Conservation (phyloP, 179 eudicot species). For the Camellia oleifera region DNA sequence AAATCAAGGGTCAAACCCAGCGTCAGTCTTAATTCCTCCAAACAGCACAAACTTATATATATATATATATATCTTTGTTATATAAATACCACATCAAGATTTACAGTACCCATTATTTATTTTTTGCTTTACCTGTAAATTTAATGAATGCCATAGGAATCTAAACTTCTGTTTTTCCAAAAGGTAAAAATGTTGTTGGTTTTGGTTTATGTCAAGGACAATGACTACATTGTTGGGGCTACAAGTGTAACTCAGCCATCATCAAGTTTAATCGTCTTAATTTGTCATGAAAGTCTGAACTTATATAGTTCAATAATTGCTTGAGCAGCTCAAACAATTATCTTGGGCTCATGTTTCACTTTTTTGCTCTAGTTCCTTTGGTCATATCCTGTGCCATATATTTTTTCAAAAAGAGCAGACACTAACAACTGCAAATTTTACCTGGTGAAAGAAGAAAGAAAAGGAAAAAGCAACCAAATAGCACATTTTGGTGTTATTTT, state of each 20-base stretch:
- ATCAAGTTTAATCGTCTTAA: background rate
- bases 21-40: too few species aligned
- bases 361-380: background rate
- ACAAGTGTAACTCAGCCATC: too few species aligned
- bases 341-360: slow-evolving; percentile 1
- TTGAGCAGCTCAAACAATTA: slow-evolving; percentile 4
- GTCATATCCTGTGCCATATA: background rate
- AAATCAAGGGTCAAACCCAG: too few species aligned
- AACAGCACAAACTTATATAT: too few species aligned
- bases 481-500: background rate
- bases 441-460: background rate
- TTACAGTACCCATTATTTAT: too few species aligned
- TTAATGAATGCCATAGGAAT: too few species aligned
- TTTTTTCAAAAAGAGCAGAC: background rate
- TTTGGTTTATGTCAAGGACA: background rate
- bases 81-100: too few species aligned
- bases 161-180: too few species aligned
- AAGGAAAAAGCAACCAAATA: background rate
- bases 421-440: background rate
- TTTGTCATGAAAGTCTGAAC: background rate
- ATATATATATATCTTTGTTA: too few species aligned
- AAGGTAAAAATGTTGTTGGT: background rate
- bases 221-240: too few species aligned
- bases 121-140: too few species aligned
- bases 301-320: background rate